Evolutionary conservation across 1,284 basidiomycete species (phyloP), one percentile per base, ranked within the genome.

Genomic region (Vanrija humicola): DNA sequence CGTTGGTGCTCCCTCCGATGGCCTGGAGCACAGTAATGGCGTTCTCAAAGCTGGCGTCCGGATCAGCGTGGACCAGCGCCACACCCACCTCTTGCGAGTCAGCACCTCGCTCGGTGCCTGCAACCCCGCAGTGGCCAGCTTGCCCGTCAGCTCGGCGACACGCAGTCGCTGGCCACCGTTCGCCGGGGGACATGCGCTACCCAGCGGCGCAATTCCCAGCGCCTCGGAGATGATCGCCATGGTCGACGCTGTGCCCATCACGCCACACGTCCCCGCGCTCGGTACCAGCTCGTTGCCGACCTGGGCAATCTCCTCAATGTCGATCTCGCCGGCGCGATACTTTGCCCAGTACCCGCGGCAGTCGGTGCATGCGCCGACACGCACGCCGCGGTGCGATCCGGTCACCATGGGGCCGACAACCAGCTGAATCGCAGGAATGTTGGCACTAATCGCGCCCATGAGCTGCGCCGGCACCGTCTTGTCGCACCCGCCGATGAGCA

Each of bases 1-100:
- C 74, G 47, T 80, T 80, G 19, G 79, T 80, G 29, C 73, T 76
- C 5, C 79, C 79, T 7, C 78, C 78, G 15, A 80, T 58, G 2
- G 78, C 71, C 45, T 76, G 77, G 2, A 77, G 70, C 34, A 79
- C 65, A 5, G 70, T 72, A 54, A 79, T 77, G 43, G 77, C 78
- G 55, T 80, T 80, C 55, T 78, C 76, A 47, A 80, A 79, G 34
- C 34, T 34, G 12, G 21, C 21, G 21, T 23, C 21, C 6, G 10
- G 2, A 10, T 34, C 7, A 34, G 34, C 34, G 9, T 5, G 9
- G 29, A 5, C 4, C 34, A 1, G 12, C 9, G 12, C 34, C 10
- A 10, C 12, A 14, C 34, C 12, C 12, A 34, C 4, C 68, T 71
- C 44, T 75, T 56, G 29, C 69, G 68, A 1, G 72, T 75, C 50